phyloP scores from a whole-genome alignment of 2,329 filamentous ascomycete genomes.

The Pseudogymnoascus sp. region DNA sequence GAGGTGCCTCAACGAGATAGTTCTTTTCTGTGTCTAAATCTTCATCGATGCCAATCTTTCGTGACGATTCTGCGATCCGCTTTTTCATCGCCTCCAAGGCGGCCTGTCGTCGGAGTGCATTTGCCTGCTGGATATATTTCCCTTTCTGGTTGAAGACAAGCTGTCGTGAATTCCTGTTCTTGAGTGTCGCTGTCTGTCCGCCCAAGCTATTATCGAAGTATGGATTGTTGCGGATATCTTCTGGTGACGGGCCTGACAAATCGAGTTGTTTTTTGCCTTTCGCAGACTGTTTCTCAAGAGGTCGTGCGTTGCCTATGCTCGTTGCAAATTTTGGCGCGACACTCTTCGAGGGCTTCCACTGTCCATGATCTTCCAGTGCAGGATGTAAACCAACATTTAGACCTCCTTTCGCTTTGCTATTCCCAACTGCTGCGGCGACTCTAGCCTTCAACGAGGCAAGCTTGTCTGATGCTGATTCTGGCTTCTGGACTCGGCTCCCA shows the following conservation, averaged over 20 bases:
- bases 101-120: conserved; percentile 78
- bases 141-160: conserved; percentile 91
- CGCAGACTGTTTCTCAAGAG: conserved; percentile 30
- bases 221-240: conserved; percentile 63
- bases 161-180: conserved; percentile 64
- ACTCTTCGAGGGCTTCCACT: conserved; percentile 39
- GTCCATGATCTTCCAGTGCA: conserved; percentile 55
- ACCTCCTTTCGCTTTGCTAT: conserved; percentile 40
- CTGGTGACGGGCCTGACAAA: conserved; percentile 50
- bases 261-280: conserved; percentile 47
- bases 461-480: conserved; percentile 53
- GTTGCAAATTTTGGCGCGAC: conserved; percentile 33
- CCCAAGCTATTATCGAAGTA: conserved; percentile 71
- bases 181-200: conserved; percentile 51
- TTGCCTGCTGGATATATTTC: conserved; percentile 94
- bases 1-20: conserved; percentile 76
- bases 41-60: conserved; percentile 90
- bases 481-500: conserved; percentile 48
- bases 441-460: conserved; percentile 74
- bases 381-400: conserved; percentile 47
- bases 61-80: conserved; percentile 77
- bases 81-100: conserved; percentile 92
- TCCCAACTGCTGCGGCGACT: conserved; percentile 66
- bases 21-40: conserved; percentile 84
- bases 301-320: conserved; percentile 35